These are phyloP conservation scores for Teratosphaeria epicoccoides DNA, from an alignment of 2,329 filamentous ascomycete species.

Conservation along the genomic window DNA sequence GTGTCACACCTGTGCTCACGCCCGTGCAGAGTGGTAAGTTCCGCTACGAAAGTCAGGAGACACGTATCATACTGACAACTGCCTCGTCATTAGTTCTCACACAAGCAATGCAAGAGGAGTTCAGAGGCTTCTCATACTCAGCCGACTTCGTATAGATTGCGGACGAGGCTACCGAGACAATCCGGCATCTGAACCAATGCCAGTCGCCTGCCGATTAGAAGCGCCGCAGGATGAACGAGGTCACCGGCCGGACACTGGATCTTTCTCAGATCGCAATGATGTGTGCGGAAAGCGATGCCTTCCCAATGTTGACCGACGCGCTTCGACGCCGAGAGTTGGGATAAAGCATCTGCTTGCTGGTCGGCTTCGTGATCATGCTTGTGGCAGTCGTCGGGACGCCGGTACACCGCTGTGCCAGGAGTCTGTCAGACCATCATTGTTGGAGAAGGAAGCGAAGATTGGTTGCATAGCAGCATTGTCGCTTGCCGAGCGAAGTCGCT, in stretches of 20 bases:
- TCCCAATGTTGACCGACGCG: background rate
- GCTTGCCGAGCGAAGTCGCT: background rate
- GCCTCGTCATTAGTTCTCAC: slow-evolving; percentile 60
- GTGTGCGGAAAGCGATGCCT: background rate
- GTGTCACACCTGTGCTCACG: slow-evolving; percentile 91
- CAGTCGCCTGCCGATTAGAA: background rate
- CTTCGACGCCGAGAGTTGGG: background rate
- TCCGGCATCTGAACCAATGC: background rate
- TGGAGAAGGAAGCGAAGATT: too few relatives aligned
- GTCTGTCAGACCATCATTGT: too few relatives aligned
- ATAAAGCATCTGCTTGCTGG: too few relatives aligned
- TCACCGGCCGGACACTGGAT: background rate
- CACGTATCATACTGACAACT: background rate
- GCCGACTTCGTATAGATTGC: slow-evolving; percentile 63
- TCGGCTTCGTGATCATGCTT: too few relatives aligned
- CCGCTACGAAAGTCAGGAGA: slow-evolving; percentile 2
- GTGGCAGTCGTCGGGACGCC: too few relatives aligned
- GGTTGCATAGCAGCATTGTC: too few relatives aligned
- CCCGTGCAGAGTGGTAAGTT: slow-evolving; percentile 91
- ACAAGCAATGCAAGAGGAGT: slow-evolving; percentile 98
- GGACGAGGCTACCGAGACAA: background rate
- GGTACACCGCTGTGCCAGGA: background rate
- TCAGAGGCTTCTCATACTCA: slow-evolving; percentile 96
- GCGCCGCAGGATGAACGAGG: background rate
- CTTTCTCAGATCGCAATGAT: background rate